phyloP scores from a whole-genome alignment of 768 basidiomycete genomes.

The Favolaschia claudopus region DNA sequence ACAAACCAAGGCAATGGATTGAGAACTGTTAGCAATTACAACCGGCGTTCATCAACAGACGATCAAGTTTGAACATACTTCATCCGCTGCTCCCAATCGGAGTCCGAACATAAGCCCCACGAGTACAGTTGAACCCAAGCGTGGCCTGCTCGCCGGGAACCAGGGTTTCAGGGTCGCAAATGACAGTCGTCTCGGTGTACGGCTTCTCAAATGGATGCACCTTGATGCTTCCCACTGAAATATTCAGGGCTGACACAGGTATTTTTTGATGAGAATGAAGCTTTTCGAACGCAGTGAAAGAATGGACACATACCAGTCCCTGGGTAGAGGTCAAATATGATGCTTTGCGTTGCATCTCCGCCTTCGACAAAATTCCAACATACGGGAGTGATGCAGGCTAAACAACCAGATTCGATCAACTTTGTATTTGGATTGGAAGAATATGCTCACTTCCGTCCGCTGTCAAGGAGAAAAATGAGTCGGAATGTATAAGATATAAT shows the following conservation, averaged over 20 bases:
- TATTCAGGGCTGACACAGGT: not conserved
- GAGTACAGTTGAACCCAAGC: constrained; percentile 9
- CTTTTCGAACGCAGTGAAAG: not conserved
- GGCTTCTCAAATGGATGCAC: constrained; percentile 9
- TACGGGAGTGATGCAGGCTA: constrained; percentile 45
- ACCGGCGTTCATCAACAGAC: not conserved
- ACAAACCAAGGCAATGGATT: no score
- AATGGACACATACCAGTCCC: constrained; percentile 38
- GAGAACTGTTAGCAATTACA: not conserved
- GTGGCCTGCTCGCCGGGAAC: not conserved
- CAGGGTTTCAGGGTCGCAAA: constrained; percentile 6
- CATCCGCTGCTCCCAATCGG: no score
- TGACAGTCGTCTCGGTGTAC: not conserved
- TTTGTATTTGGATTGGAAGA: not conserved
- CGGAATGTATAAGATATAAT: not conserved
- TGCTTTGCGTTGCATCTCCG: constrained; percentile 40
- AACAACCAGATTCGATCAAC: not conserved
- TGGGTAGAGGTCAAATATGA: constrained; percentile 47
- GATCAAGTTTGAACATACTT: not conserved
- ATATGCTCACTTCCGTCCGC: constrained; percentile 2
- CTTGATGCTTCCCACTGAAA: constrained; percentile 9
- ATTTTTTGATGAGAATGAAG: not conserved
- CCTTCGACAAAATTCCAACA: constrained; percentile 50
- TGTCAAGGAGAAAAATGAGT: not conserved
- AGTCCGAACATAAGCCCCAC: not conserved